Evolutionary conservation across 192 early-diverging fungal genomes (phyloP).

Genomic region (Haplosporangium gracile): DNA sequence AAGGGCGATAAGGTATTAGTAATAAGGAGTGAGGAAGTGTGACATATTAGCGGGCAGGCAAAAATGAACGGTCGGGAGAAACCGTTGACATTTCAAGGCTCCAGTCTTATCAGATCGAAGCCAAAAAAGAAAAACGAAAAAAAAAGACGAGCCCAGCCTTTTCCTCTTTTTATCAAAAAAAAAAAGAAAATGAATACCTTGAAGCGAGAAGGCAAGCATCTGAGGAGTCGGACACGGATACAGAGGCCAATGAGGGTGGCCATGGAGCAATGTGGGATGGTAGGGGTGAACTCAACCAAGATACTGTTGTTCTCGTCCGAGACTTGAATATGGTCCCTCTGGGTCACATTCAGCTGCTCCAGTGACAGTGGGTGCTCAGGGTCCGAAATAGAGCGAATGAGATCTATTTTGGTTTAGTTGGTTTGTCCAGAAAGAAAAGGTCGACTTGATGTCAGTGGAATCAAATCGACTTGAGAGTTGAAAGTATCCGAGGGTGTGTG

Average conservation of each 20-base stretch:
- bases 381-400: slow-evolving; percentile 97
- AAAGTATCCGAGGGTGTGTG: neutral
- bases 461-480: neutral
- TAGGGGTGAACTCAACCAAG: slow-evolving; percentile 92
- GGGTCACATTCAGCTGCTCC: slow-evolving; percentile 97
- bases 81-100: neutral
- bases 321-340: slow-evolving; percentile 86
- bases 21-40: neutral
- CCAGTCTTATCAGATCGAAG: slow-evolving; percentile 7
- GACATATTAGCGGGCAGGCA: neutral
- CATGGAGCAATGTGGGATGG: slow-evolving; percentile 99
- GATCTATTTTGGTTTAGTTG: slow-evolving; percentile 62
- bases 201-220: slow-evolving; percentile 90
- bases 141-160: neutral
- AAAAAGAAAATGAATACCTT: slow-evolving; percentile 65
- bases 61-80: neutral
- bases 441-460: neutral
- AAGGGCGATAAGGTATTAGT: neutral
- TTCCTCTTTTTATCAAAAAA: neutral
- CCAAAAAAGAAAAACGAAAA: neutral
- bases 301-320: slow-evolving; percentile 78
- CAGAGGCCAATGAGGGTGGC: slow-evolving; percentile 98
- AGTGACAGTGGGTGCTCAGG: slow-evolving; percentile 98
- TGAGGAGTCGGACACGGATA: slow-evolving; percentile 92
- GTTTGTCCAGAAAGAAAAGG: neutral